Evolutionary conservation across 78 protist species (phyloP), one percentile per base, ranked within the genome.

Genomic region (Planoprotostelium fungivorum): DNA sequence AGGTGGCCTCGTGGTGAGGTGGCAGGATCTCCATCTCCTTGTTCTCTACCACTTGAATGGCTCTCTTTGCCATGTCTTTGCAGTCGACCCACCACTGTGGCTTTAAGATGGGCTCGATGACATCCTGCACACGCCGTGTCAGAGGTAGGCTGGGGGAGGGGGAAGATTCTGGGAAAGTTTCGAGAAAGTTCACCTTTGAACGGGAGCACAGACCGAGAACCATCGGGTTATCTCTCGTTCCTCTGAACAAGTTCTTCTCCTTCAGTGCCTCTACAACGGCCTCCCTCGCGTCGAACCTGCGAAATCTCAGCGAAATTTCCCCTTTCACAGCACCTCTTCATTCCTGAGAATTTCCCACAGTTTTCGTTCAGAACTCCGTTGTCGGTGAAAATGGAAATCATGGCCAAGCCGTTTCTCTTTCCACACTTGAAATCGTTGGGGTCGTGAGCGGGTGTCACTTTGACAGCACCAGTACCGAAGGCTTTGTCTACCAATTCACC

Each of bases 401-500:
- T 23, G 28, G 34, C 84, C 36, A 99, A 97, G 37, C 89, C 83
- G 96, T 99, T 98, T n/a, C 98, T 88, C 73, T 88, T 36, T 85
- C 99, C 99, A 86, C 90, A 85, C 90, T 91, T 98, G 90, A 92
- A 99, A 85, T 99, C 96, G 94, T 89, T 90, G 89, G 37, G 95
- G 90, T 97, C 99, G 91, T 97, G 99, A 0, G 95, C 98, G 9
- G 99, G 99, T 16, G 99, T 99, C 38, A 99, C 84, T 95, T 99
- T 98, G 84, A 98, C 99, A n/a, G 37, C 89, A 84, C 99, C 99
- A 35, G 99, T 97, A n/a, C 99, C 99, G 83, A 97, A 96, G 0
- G 38, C 92, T 89, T 83, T 88, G 89, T 98, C 99, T 28, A 99
- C 99, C 28, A 98, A 94, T 37, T 51, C 63, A 0, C 87, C 88